These are phyloP conservation scores for Diaporthe amygdali DNA, from an alignment of 2,329 filamentous ascomycete genomes.

Conservation along the genomic window DNA sequence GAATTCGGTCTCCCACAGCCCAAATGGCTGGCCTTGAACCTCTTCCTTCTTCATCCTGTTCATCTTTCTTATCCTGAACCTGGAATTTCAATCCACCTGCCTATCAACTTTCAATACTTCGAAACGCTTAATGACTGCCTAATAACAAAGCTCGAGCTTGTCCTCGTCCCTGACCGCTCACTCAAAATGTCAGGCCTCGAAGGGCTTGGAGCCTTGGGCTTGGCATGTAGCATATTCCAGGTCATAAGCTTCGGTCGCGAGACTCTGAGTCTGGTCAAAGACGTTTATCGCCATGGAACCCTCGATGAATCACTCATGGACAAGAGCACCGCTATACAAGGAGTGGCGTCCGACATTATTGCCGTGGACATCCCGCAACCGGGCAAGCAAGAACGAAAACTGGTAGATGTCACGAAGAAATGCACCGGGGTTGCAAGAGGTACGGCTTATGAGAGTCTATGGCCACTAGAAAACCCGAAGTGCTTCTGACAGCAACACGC, in stretches of 20 bases:
- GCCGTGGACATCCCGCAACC: neutral
- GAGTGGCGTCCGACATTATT: neutral
- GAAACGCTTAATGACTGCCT: neutral
- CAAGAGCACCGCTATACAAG: neutral
- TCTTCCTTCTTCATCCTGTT: too few relatives aligned
- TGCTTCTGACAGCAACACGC: neutral
- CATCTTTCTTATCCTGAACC: too few relatives aligned
- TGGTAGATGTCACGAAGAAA: neutral
- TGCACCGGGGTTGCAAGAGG: neutral
- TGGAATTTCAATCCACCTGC: neutral
- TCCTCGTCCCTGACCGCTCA: too few relatives aligned
- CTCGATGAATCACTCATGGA: neutral
- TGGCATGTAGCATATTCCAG: neutral
- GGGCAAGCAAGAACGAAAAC: neutral
- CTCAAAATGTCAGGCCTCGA: neutral
- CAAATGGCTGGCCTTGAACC: neutral
- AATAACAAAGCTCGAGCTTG: neutral
- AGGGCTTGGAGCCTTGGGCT: neutral
- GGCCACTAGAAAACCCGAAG: too few relatives aligned
- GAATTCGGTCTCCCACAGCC: neutral
- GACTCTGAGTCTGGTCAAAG: neutral
- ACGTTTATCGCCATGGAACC: neutral
- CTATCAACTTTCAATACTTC: neutral
- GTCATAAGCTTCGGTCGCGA: neutral
- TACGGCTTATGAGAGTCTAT: neutral